Conservation (phyloP, 169 alveolate genomes). For the Theileria orientalis region DNA sequence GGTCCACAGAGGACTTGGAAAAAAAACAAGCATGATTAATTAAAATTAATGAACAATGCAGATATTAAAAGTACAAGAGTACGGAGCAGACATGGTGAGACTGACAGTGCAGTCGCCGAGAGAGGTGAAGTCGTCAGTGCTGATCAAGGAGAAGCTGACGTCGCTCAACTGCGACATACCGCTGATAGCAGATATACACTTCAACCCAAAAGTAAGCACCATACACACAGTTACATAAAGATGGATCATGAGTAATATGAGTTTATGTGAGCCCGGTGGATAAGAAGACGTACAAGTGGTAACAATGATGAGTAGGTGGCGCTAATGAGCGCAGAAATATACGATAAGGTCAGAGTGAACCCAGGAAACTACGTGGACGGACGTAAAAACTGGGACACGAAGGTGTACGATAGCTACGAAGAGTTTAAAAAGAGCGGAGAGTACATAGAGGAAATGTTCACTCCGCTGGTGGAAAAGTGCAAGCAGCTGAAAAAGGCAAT, state of each 20-base stretch:
- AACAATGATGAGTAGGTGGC: conserved; percentile 80
- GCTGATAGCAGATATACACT: conserved; percentile 83
- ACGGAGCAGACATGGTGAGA: conserved; percentile 78
- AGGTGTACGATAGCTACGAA: conserved; percentile 68
- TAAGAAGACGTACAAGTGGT: no score
- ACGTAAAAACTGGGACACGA: conserved; percentile 74
- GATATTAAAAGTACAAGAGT: conserved; percentile 71
- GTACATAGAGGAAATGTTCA: conserved; percentile 57
- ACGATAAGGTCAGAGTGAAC: conserved; percentile 80
- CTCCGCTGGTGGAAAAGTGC: conserved; percentile 79
- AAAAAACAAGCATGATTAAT: no score
- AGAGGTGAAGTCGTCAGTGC: conserved; percentile 73
- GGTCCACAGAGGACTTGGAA: no score
- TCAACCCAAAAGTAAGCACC: conserved; percentile 69
- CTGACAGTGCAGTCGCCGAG: conserved; percentile 80
- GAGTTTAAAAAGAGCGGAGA: conserved; percentile 71
- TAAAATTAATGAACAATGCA: not conserved
- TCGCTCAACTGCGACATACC: conserved; percentile 71
- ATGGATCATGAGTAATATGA: no score
- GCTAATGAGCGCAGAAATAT: conserved; percentile 76
- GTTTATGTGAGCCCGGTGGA: no score
- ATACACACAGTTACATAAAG: no score
- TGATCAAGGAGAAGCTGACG: conserved; percentile 67
- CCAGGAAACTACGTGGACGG: conserved; percentile 86
- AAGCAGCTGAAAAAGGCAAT: conserved; percentile 71